Evolutionary conservation across 2,329 filamentous ascomycete genomes (phyloP), one percentile per base, ranked within the genome.

Genomic region (Aspergillus intermedius): DNA sequence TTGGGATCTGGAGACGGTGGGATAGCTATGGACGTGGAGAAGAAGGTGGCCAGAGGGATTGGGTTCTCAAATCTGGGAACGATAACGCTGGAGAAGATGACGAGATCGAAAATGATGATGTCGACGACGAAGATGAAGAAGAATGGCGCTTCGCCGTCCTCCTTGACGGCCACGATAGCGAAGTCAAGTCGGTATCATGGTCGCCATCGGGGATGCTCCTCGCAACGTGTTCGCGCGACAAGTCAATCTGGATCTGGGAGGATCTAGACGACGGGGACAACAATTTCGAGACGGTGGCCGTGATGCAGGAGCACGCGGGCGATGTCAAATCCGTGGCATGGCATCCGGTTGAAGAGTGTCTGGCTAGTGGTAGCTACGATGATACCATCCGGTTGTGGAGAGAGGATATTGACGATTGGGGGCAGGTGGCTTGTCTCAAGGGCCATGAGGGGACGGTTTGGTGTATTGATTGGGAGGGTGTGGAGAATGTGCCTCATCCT

Each of bases 191-290:
- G 25, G 82, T 95, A 10, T 80, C 86, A 17, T 75, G 73, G 69
- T 71, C 69, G 0, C 60, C 72, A 3, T 69, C 75, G 86, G 96
- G 75, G 76, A 91, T 54, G 77, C 81, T 89, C 60, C 78, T 98
- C 4, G 93, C 93, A 5, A 96, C 91, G 0, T 96, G 91, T 69
- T 87, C 83, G 46, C 80, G 93, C 44, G 93, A 98, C 67, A 97
- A 97, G 74, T 87, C 82, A 13, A 88, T 97, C 15, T 98, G 93
- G 93, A 88, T 98, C 60, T 98, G 93, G 93, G 93, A 98, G 70
- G 93, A 97, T 66, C 80, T 96, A 47, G 72, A 74, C 48, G 85
- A 87, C 57, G 87, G 85, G 13, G 91, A 95, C 48, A 91, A 95
- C 66, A 93, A 97, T 66, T 97, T 91, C 75, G 93, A 98, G 77